Percentiles rank a stretch among this genome's conserved stretches.
phyloP scores from a whole-genome alignment of 768 basidiomycete species.

The Cystofilobasidium ferigula region DNA sequence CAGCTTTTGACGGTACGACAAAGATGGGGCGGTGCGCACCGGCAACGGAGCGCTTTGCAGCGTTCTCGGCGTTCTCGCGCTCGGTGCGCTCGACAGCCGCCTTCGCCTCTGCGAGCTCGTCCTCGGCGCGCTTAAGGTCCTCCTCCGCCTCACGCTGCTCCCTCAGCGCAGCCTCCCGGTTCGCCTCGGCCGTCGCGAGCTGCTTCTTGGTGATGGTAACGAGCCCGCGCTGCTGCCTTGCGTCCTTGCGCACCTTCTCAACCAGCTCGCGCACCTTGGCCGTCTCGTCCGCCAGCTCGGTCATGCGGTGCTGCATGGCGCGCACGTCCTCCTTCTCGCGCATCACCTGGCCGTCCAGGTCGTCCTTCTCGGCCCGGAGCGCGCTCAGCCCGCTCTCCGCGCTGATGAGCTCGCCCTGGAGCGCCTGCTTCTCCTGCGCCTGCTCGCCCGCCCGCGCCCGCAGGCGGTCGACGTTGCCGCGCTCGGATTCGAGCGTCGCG shows the following conservation, averaged over 20 bases:
- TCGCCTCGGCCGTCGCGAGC: conserved; percentile 67
- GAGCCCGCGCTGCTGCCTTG: conserved; percentile 89
- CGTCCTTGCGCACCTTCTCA: conserved; percentile 84
- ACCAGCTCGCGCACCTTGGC: conserved; percentile 58
- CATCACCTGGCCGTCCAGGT: conserved; percentile 73
- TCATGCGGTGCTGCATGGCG: conserved; percentile 71
- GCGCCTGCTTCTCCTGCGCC: conserved; percentile 57
- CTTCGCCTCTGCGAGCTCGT: conserved; percentile 41
- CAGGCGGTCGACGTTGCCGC: conserved; percentile 54
- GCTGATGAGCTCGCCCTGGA: conserved; percentile 66
- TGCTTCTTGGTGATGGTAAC: conserved; percentile 93
- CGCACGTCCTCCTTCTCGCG: conserved; percentile 91
- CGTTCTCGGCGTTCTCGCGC: background rate
- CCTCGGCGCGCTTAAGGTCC: conserved; percentile 21
- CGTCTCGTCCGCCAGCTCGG: conserved; percentile 63
- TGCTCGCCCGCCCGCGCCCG: conserved; percentile 58
- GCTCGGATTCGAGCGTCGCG: conserved; percentile 31
- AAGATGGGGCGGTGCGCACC: too few species aligned
- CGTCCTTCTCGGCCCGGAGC: conserved; percentile 74
- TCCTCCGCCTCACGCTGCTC: conserved; percentile 55
- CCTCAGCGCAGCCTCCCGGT: conserved; percentile 56
- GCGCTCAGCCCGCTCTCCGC: conserved; percentile 89
- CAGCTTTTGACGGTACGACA: too few species aligned
- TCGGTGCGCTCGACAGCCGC: conserved; percentile 40
- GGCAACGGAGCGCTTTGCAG: background rate